Evolutionary conservation across 1,284 basidiomycete species (phyloP), one percentile per base, ranked within the genome.

Genomic region (Pseudozyma hubeiensis): DNA sequence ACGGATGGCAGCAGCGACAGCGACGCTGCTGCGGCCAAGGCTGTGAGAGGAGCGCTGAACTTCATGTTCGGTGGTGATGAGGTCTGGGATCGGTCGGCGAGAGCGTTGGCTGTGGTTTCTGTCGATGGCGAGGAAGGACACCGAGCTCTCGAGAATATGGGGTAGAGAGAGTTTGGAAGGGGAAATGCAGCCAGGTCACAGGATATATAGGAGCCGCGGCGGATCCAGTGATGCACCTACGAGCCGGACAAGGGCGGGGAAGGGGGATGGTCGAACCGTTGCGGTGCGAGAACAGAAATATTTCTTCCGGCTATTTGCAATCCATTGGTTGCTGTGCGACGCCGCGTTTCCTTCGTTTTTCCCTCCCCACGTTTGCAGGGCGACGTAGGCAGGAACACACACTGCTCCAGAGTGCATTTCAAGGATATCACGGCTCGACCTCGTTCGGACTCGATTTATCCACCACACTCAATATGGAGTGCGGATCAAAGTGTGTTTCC

Each of bases 221-320:
- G 35, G 35, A 37, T 37, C 35, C 35, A 37, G 35, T 14, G 35
- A 24, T 24, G 4, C 24, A 37, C 35, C 14, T 37, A 10, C 9
- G 9, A 37, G 35, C 10, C 16, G 52, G 48, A 17, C 29, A 29
- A 56, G 55, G 49, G 49, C 17, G 35, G 47, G 30, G 24, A 39
- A 51, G 40, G 58, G 45, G 46, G 14, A 46, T 37, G 35, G 35
- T 24, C 24, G 24, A 24, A 24, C 24, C 24, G 24, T 24, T 37
- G 35, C 35, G 8, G 11, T 41, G 40, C 40, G 16, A 41, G 40
- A 45, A 31, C 37, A 30, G 30, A 11, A 47, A 69, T 52, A 40
- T 60, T 69, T 60, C 61, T 59, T 69, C 66, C 66, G 66, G 66
- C 61, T 69, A 69, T 62, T 68, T 68, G 66, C 50, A 49, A 43